Percentiles rank a stretch among this genome's conserved stretches.
These are phyloP conservation scores for Hygrocybe coccinea DNA, from an alignment of 768 basidiomycete species.

Conservation along the genomic window DNA sequence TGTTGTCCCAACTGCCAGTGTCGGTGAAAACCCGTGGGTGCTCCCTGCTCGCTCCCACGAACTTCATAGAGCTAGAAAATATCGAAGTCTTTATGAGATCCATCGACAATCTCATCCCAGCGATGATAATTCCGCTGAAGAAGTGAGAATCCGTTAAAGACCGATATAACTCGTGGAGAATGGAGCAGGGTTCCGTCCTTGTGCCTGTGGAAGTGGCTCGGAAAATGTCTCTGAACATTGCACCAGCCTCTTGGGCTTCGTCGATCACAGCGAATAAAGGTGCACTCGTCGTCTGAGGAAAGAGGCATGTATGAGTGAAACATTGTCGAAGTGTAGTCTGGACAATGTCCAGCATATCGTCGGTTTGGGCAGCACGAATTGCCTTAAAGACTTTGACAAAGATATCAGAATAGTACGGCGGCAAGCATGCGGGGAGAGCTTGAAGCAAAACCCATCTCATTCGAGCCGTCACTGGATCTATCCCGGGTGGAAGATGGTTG, in stretches of 20 bases:
- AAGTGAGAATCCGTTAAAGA: slow-evolving; percentile 5
- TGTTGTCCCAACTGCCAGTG: slow-evolving; percentile 6
- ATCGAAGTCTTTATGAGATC: slow-evolving; percentile 7
- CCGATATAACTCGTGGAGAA: slow-evolving; percentile 9
- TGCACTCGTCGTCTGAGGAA: neutral
- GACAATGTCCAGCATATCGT: slow-evolving; percentile 1
- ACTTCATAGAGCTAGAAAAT: slow-evolving; percentile 2
- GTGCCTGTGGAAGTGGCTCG: slow-evolving; percentile 8
- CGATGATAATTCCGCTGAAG: slow-evolving; percentile 10
- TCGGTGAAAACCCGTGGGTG: neutral
- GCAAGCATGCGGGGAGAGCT: neutral
- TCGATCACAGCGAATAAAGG: slow-evolving; percentile 9
- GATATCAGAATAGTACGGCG: neutral
- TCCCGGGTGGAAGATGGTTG: slow-evolving; percentile 3
- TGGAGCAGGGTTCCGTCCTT: slow-evolving; percentile 4
- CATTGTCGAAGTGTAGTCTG: neutral
- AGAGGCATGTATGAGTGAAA: neutral
- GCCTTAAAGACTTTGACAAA: slow-evolving; percentile 2
- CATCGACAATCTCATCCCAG: slow-evolving; percentile 12
- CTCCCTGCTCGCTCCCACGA: slow-evolving; percentile 5
- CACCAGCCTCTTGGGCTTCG: slow-evolving; percentile 11
- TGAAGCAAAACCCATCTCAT: slow-evolving; percentile 11
- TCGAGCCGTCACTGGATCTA: slow-evolving; percentile 8
- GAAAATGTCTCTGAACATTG: slow-evolving; percentile 8
- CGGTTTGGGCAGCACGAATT: slow-evolving; percentile 2